A percentile compares a stretch with the other conserved stretches of the same genome.
These are phyloP conservation scores for Ophiorrhiza pumila DNA, from an alignment of 257 asterid genomes.

Conservation along the genomic window DNA sequence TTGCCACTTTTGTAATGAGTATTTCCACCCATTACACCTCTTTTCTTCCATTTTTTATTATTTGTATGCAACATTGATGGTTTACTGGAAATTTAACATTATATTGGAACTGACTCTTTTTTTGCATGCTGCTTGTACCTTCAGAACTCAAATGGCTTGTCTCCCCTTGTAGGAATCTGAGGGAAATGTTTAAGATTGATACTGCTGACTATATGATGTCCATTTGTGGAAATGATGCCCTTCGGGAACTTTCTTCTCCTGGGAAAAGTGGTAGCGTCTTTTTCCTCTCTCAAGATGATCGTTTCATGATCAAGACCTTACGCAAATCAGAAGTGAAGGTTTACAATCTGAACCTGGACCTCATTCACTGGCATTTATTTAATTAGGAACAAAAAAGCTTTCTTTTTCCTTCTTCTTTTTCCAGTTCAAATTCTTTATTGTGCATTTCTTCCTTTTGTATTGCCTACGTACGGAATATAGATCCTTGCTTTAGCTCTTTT, in stretches of 20 bases:
- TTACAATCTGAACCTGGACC: conserved; percentile 25
- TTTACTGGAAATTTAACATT: not conserved
- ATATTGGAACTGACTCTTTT: not conserved
- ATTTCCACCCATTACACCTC: not conserved
- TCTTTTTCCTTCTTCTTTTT: not conserved
- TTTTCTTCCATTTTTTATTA: not conserved
- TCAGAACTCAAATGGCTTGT: conserved; percentile 21
- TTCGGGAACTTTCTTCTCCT: conserved; percentile 96
- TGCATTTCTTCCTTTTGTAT: not conserved
- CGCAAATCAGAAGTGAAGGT: conserved; percentile 98
- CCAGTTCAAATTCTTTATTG: not conserved
- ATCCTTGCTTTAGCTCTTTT: not conserved
- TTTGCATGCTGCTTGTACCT: conserved; percentile 7
- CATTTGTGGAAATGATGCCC: conserved; percentile 94
- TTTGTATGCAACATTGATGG: not conserved
- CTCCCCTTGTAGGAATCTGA: conserved; percentile 57
- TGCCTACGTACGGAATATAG: not conserved
- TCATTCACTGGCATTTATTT: conserved; percentile 15
- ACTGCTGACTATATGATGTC: conserved; percentile 99
- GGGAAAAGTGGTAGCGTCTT: conserved; percentile 99
- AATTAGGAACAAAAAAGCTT: too few relatives aligned
- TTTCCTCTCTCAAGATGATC: conserved; percentile 93
- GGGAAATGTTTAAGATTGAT: conserved; percentile 93
- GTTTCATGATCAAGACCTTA: conserved; percentile 94
- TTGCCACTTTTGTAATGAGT: not conserved